Evolutionary conservation across 2,329 filamentous ascomycete genomes (phyloP), one percentile per base, ranked within the genome.

Genomic region (Botrytis byssoidea): DNA sequence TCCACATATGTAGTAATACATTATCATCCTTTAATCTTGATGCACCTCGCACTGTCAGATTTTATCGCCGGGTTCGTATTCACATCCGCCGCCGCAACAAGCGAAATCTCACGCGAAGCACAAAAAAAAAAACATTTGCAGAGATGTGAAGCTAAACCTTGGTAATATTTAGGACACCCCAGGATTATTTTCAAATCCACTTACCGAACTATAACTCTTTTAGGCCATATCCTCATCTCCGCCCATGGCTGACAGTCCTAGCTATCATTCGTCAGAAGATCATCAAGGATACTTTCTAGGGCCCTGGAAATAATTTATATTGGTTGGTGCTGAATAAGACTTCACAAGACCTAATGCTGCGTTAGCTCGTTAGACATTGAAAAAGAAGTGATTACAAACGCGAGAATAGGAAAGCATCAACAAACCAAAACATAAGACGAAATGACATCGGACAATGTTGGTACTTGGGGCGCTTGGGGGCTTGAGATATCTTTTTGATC

Each of bases 291-390:
- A 18, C 32, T 44, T 42, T 44, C 48, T 42, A 51, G 44, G 32
- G 51, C 48, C 66, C 51, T 71, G 40, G 25, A 40, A 37, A 40
- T 4, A 65, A 64, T 12, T 59, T 48, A 37, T 46, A 66, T 74
- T 74, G 57, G 63, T 74, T 74, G 57, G 63, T 74, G 76, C 75
- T 78, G 75, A 78, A 76, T 79, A 77, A 79, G 73, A 64, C 64
- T 66, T 78, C 71, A 78, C 75, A 77, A 74, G 74, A 37, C 61
- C n/a, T 55, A n/a, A 40, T 67, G 32, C 44, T 29, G 65, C 74
- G 73, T 72, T 69, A 74, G 70, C 70, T 65, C 71, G 44, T 67
- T 71, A 65, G 63, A 55, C 22, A 63, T 37, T 29, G 40, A 51
- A 57, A 67, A 59, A 37, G 22, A 42, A 59, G 35, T 44, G 20